A percentile compares a stretch with the other conserved stretches of the same genome.
Evolutionary conservation across 2,329 filamentous ascomycete species (phyloP).

Genomic region (Penicillium sp.): DNA sequence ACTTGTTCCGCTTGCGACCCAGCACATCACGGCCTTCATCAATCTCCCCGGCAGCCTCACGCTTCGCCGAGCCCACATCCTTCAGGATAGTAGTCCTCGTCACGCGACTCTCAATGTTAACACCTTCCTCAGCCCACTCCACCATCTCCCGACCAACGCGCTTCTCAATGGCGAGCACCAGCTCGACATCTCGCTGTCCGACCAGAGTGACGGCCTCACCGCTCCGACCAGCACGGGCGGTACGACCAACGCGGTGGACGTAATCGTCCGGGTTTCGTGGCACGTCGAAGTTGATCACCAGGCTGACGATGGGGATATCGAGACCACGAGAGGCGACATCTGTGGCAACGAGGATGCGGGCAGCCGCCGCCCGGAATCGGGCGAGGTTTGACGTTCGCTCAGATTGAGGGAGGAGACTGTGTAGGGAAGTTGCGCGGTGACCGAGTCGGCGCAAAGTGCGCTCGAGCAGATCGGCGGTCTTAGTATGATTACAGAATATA

Average conservation of each 20-base stretch:
- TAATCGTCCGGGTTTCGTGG: conserved; percentile 97
- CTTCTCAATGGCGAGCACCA: conserved; percentile 86
- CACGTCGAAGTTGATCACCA: conserved; percentile 95
- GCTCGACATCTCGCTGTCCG: conserved; percentile 86
- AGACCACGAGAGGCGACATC: conserved; percentile 93
- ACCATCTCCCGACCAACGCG: conserved; percentile 78
- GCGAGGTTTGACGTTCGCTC: conserved; percentile 86
- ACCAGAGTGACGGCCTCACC: conserved; percentile 87
- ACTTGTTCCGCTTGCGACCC: conserved; percentile 67
- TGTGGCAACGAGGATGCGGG: conserved; percentile 87
- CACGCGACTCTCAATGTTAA: conserved; percentile 90
- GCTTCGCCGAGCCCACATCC: conserved; percentile 91
- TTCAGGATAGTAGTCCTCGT: conserved; percentile 77
- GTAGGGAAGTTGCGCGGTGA: conserved; percentile 87
- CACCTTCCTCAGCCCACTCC: conserved; percentile 83
- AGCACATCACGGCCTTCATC: conserved; percentile 90
- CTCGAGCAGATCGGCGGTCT: conserved; percentile 85
- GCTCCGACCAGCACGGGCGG: conserved; percentile 82
- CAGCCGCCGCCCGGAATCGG: conserved; percentile 85
- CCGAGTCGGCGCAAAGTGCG: conserved; percentile 81
- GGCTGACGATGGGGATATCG: conserved; percentile 86
- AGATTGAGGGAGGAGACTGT: conserved; percentile 81
- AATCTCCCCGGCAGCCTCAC: conserved; percentile 85
- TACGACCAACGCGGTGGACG: conserved; percentile 93
- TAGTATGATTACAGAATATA: conserved; percentile 91